phyloP scores from a whole-genome alignment of 139 green algal genomes.

The Tetratostichococcus sp. region DNA sequence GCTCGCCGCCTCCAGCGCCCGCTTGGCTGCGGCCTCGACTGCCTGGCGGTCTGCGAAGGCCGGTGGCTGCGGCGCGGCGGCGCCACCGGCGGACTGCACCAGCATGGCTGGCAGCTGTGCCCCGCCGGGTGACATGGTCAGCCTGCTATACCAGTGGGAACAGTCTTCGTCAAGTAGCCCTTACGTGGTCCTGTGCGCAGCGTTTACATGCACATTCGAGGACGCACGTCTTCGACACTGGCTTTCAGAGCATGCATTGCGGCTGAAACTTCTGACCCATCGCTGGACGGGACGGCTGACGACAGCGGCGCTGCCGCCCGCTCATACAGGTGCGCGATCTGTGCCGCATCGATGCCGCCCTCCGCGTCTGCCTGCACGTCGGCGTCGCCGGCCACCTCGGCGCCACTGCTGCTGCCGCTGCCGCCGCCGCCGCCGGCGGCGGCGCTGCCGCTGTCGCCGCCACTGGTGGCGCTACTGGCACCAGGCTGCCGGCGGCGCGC shows the following conservation, averaged over 20 bases:
- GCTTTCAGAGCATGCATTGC: neutral
- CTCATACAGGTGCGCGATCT: neutral
- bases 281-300: neutral
- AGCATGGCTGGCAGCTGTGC: slow-evolving; percentile 5
- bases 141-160: slow-evolving; percentile 2
- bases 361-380: slow-evolving; percentile 5
- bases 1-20: slow-evolving; percentile 30
- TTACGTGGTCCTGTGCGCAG: no score
- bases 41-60: slow-evolving; percentile 45
- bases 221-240: no score
- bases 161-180: no score
- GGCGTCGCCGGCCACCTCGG: slow-evolving; percentile 10
- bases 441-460: slow-evolving; percentile 1
- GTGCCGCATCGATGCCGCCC: neutral
- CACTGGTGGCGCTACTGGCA: neutral
- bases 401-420: slow-evolving; percentile 22
- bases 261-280: neutral
- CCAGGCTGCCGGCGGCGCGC: slow-evolving; percentile 1
- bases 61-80: neutral
- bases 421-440: neutral
- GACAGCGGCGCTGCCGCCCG: neutral
- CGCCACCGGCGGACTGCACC: neutral
- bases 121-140: neutral
- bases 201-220: no score
- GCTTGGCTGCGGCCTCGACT: slow-evolving; percentile 42